Conservation (phyloP, 1,139 yeast species). For the Williopsis jadinii region DNA sequence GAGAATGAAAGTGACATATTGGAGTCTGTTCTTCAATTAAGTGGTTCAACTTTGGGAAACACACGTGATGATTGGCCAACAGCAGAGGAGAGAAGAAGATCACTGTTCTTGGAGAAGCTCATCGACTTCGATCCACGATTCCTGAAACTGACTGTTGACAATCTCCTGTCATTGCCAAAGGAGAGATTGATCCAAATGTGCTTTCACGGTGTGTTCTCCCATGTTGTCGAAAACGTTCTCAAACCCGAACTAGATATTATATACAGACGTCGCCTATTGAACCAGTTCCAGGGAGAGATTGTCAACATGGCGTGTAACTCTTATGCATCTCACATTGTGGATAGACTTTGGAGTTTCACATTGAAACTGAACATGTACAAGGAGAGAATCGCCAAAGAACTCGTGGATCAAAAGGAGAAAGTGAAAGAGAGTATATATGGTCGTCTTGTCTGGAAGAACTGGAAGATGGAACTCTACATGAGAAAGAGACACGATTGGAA, state of each 20-base stretch:
- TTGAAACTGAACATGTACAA: slow-evolving; percentile 74
- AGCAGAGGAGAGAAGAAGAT: slow-evolving; percentile 78
- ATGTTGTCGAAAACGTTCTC: slow-evolving; percentile 64
- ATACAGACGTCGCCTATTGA: slow-evolving; percentile 61
- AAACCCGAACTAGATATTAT: slow-evolving; percentile 46
- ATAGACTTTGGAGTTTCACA: slow-evolving; percentile 75
- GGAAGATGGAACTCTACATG: slow-evolving; percentile 74
- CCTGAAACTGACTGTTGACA: slow-evolving; percentile 50
- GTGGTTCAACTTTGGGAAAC: slow-evolving; percentile 70
- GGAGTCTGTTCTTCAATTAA: slow-evolving; percentile 59
- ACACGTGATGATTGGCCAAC: slow-evolving; percentile 89
- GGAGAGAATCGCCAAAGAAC: slow-evolving; percentile 73
- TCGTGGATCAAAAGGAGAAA: slow-evolving; percentile 51
- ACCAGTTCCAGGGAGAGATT: slow-evolving; percentile 48
- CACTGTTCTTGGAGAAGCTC: slow-evolving; percentile 65
- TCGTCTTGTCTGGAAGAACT: slow-evolving; percentile 88
- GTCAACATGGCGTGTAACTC: slow-evolving; percentile 73
- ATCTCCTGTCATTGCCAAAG: slow-evolving; percentile 51
- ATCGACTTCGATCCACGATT: slow-evolving; percentile 60
- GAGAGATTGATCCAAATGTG: slow-evolving; percentile 66
- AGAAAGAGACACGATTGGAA: slow-evolving; percentile 86
- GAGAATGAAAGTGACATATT: slow-evolving; percentile 40
- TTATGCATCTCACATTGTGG: slow-evolving; percentile 88
- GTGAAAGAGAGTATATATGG: slow-evolving; percentile 87
- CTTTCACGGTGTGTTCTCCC: slow-evolving; percentile 83